These are phyloP conservation scores for Calocera viscosa DNA, from an alignment of 768 basidiomycete species.

Conservation along the genomic window DNA sequence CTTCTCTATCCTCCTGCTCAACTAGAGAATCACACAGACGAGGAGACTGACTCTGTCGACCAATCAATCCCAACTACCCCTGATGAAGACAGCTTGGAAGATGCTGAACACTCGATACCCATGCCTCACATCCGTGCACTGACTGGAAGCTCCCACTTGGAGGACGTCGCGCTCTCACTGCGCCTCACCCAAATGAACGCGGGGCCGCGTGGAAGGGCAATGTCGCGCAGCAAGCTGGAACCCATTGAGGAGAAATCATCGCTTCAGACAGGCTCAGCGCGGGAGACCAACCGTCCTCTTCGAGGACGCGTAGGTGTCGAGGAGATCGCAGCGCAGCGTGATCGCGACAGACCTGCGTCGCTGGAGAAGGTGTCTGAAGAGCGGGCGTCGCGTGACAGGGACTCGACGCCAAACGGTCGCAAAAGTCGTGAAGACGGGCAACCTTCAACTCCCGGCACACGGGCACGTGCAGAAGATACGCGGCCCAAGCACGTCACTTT, in stretches of 20 bases:
- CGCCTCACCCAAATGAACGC: background rate
- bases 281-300: background rate
- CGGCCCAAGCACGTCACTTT: conserved; percentile 2
- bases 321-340: background rate
- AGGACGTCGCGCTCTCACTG: background rate
- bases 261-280: background rate
- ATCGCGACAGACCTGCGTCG: background rate
- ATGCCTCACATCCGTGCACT: background rate
- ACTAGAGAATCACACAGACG: background rate
- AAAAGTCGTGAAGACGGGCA: background rate
- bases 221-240: conserved; percentile 1
- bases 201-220: background rate
- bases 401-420: background rate
- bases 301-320: conserved; percentile 1
- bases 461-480: background rate
- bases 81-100: background rate
- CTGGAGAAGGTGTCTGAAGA: background rate
- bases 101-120: background rate
- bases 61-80: background rate
- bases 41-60: background rate
- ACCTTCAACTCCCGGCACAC: background rate
- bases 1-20: background rate
- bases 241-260: conserved; percentile 4
- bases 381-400: background rate
- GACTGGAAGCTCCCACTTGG: background rate